These are phyloP conservation scores for Myriosclerotinia scirpicola DNA, from an alignment of 2,329 filamentous ascomycete genomes.

Conservation along the genomic window DNA sequence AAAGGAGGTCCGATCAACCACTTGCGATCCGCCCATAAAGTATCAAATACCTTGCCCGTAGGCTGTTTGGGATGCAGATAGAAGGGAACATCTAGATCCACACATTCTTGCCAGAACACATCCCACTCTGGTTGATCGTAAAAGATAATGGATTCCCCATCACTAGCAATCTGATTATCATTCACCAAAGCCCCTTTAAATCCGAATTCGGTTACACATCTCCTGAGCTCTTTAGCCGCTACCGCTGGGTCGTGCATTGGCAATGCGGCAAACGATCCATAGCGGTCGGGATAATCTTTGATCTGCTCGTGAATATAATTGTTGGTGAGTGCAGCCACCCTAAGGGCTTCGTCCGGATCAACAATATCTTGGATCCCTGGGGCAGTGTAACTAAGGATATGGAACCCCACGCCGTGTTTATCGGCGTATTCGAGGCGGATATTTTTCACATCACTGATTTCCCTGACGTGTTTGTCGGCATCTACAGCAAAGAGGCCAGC, in stretches of 20 bases:
- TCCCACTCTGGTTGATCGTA: conserved; percentile 63
- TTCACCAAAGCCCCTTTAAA: conserved; percentile 64
- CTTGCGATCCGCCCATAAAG: conserved; percentile 57
- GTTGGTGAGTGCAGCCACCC: conserved; percentile 44
- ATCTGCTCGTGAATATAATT: conserved; percentile 34
- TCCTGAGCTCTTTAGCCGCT: conserved; percentile 51
- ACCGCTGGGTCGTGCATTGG: conserved; percentile 55
- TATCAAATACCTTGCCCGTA: conserved; percentile 56
- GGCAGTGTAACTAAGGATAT: conserved; percentile 50
- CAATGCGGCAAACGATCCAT: conserved; percentile 51
- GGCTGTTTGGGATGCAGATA: conserved; percentile 62
- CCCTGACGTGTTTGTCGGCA: conserved; percentile 55
- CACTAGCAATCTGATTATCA: conserved; percentile 60
- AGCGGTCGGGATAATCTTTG: conserved; percentile 40
- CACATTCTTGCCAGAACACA: conserved; percentile 58
- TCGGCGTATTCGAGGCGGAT: conserved; percentile 48
- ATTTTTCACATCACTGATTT: conserved; percentile 52
- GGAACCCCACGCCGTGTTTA: conserved; percentile 51
- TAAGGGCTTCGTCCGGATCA: conserved; percentile 46
- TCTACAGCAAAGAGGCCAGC: conserved; percentile 59
- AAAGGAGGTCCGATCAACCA: conserved; percentile 61
- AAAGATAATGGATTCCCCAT: conserved; percentile 62
- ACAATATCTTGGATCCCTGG: conserved; percentile 51
- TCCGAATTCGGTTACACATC: conserved; percentile 56
- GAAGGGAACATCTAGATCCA: conserved; percentile 61